Evolutionary conservation across 495 filamentous ascomycete genomes (phyloP), one percentile per base, ranked within the genome.

Genomic region (Cenococcum geophilum): DNA sequence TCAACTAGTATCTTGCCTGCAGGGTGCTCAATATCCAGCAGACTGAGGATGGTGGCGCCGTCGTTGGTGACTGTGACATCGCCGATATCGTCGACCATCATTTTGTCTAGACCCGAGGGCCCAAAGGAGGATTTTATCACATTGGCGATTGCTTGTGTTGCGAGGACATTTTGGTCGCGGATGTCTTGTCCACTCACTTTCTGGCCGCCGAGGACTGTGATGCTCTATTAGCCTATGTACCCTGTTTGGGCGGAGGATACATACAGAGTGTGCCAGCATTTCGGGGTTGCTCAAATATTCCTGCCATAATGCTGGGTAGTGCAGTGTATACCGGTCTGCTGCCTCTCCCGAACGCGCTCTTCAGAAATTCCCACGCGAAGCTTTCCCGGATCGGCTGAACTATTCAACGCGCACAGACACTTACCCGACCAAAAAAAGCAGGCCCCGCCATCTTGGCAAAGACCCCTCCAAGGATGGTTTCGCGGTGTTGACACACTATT

Each of bases 41-140:
- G 79, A 74, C 85, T 88, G 61, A 99, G 81, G 66, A 99, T 99
- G 23, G 93, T 99, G 51, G 93, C 93, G 62, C 93, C 93, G 74
- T 99, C 93, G 76, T 99, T 99, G 49, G 93, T 99, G 59, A 99
- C 93, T 55, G 95, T 97, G 51, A 99, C 93, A 82, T 99, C 93
- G 69, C 93, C 93, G 73, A 97, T 97, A 71, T 99, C 93, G 75
- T 99, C 93, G 71, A 99, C 95, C 95, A 99, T 97, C 95, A 99
- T 97, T 83, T 99, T 99, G 72, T 99, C 93, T 66, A 99, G 78
- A 36, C 93, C 93, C 61, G 89, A 95, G 60, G 93, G 93, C 43
- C 93, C 93, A 74, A 97, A 99, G 14, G 93, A 99, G 76, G 88
- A 95, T 78, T 96, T 97, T 73, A 99, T 91, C 56, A 97, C 90